Evolutionary conservation across 306 rosid genomes (phyloP).

Genomic region (Sesbania bispinosa): DNA sequence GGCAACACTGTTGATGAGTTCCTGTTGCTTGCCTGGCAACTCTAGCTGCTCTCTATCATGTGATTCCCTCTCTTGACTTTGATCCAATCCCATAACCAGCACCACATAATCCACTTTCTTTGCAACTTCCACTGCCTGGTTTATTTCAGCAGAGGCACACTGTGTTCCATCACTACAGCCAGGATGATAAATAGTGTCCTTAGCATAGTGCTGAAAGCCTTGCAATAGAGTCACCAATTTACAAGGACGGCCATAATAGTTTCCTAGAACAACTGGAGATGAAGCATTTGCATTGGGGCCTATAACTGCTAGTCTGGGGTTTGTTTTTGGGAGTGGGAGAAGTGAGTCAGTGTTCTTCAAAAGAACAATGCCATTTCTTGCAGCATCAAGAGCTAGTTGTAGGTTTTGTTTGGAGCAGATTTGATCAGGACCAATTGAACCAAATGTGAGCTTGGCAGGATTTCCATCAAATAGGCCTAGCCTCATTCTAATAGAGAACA

Average conservation of each 20-base stretch:
- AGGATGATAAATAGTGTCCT: constrained; percentile 36
- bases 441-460: constrained; percentile 57
- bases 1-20: constrained; percentile 63
- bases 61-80: constrained; percentile 62
- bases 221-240: constrained; percentile 46
- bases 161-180: constrained; percentile 53
- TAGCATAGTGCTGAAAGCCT: constrained; percentile 45
- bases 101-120: constrained; percentile 62
- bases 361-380: constrained; percentile 80
- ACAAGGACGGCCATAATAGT: constrained; percentile 83
- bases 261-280: constrained; percentile 45
- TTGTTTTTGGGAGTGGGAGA: constrained; percentile 71
- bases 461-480: constrained; percentile 80
- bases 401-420: constrained; percentile 64
- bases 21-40: constrained; percentile 69
- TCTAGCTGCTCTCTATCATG: constrained; percentile 54
- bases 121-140: constrained; percentile 51
- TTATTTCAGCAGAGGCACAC: constrained; percentile 45
- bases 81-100: constrained; percentile 85
- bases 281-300: constrained; percentile 79
- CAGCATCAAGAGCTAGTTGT: constrained; percentile 72
- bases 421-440: constrained; percentile 55
- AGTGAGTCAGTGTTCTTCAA: constrained; percentile 56
- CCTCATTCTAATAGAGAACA: constrained; percentile 72
- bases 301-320: constrained; percentile 48